Evolutionary conservation across 768 basidiomycete species (phyloP), one percentile per base, ranked within the genome.

Genomic region (Collybia nuda): DNA sequence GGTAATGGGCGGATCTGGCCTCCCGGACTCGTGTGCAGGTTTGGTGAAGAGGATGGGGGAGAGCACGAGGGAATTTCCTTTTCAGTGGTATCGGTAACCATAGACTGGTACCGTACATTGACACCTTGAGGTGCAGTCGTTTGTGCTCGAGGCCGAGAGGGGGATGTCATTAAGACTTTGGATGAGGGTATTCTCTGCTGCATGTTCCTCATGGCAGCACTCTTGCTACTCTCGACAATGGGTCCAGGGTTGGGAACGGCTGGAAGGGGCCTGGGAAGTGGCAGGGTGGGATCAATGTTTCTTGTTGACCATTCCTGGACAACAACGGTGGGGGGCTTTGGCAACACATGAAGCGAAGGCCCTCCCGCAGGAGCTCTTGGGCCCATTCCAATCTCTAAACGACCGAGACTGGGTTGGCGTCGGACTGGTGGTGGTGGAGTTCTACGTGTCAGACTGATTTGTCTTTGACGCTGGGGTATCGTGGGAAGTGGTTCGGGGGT

Each of bases 331-430:
- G 55, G 61, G 3, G 60, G 57, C 38, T 56, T 59, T 0, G 56
- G 53, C 5, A 60, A 51, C 22, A 18, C 51, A 52, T 15, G 38
- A 12, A 22, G 12, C 12, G 29, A 18, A 21, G 19, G 48, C 12
- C 40, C 17, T 9, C 29, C 14, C 17, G 59, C 55, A 35, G 47
- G 51, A 32, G 49, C 19, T 36, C 59, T 51, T 7, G 61, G 36
- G 23, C 55, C 48, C 32, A 57, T 59, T 12, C 63, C 65, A 51
- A 67, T 66, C 40, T 69, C 65, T 38, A 68, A 44, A 23, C 65
- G 58, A 1, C 61, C 59, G 9, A 61, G 50, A 28, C 63, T 65
- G 5, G 63, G 58, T 40, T 62, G 63, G 4, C 63, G 52, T 8
- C 55, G 50, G 1, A 61, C 59, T 21, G 63, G 61, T 4, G 64